Conservation (phyloP, 306 rosid genomes). For the Castanospermum australe region DNA sequence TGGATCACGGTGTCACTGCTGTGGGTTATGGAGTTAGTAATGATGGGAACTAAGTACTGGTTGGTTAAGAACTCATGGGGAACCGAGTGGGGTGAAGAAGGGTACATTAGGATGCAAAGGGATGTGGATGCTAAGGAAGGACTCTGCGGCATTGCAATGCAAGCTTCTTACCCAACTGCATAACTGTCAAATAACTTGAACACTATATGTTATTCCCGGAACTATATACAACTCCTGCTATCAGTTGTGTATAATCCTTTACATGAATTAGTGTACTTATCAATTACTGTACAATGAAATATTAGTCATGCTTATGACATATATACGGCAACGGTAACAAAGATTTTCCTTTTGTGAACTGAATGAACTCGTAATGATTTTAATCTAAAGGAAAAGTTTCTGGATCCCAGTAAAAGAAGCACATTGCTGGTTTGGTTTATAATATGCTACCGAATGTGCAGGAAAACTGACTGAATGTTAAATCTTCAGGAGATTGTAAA, state of each 20-base stretch:
- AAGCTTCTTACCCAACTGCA: slow-evolving; percentile 1
- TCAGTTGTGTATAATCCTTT: not conserved
- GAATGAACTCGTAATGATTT: too few species aligned
- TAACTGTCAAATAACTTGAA: not conserved
- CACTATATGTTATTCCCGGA: not conserved
- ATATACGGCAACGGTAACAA: not conserved
- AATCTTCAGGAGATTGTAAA: too few species aligned
- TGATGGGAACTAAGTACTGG: slow-evolving; percentile 18
- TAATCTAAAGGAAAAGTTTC: too few species aligned
- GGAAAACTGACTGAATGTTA: too few species aligned
- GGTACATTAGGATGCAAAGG: slow-evolving; percentile 25
- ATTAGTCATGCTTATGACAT: not conserved
- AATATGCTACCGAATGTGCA: too few species aligned
- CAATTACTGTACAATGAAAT: not conserved
- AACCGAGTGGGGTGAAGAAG: slow-evolving; percentile 23
- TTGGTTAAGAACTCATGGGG: slow-evolving; percentile 39
- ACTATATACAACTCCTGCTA: not conserved
- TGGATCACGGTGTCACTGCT: slow-evolving; percentile 25
- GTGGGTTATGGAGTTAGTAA: slow-evolving; percentile 24
- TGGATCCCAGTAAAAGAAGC: too few species aligned
- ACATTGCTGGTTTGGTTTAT: too few species aligned
- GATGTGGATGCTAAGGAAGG: slow-evolving; percentile 24
- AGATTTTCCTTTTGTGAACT: not conserved
- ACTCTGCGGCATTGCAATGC: slow-evolving; percentile 36
- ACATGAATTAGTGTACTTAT: not conserved